These are phyloP conservation scores for Acephala macrosclerotiorum DNA, from an alignment of 2,329 filamentous ascomycete species.

Conservation along the genomic window DNA sequence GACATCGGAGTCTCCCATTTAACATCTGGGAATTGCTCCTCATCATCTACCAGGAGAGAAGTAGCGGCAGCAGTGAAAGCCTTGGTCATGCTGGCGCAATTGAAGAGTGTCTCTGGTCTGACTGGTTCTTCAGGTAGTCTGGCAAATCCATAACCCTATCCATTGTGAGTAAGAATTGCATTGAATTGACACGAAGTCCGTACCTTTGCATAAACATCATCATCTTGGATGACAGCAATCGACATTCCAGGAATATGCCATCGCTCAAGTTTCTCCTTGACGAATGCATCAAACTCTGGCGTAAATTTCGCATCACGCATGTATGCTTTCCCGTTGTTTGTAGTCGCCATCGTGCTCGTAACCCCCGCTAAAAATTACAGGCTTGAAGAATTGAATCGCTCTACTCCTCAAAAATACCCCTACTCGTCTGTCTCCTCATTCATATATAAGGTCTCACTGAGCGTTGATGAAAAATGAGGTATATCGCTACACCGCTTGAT, in stretches of 20 bases:
- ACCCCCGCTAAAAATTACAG: neutral
- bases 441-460: neutral
- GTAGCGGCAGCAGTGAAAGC: slow-evolving; percentile 58
- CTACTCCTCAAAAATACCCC: neutral
- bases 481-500: neutral
- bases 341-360: neutral
- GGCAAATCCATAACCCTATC: slow-evolving; percentile 48
- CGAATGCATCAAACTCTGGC: slow-evolving; percentile 16
- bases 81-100: slow-evolving; percentile 62
- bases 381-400: too few relatives aligned
- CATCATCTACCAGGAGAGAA: slow-evolving; percentile 54
- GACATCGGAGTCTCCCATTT: slow-evolving; percentile 55
- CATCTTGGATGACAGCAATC: slow-evolving; percentile 53
- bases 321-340: neutral
- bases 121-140: slow-evolving; percentile 47
- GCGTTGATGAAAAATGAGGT: neutral
- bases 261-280: slow-evolving; percentile 14
- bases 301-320: slow-evolving; percentile 23
- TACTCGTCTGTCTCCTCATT: neutral
- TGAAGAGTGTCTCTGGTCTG: slow-evolving; percentile 58
- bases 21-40: slow-evolving; percentile 36
- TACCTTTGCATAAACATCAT: slow-evolving; percentile 49
- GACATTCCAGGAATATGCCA: slow-evolving; percentile 54
- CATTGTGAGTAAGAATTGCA: neutral
- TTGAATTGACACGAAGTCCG: neutral